phyloP scores from a whole-genome alignment of 169 alveolate species.

The Fabrea salina region DNA sequence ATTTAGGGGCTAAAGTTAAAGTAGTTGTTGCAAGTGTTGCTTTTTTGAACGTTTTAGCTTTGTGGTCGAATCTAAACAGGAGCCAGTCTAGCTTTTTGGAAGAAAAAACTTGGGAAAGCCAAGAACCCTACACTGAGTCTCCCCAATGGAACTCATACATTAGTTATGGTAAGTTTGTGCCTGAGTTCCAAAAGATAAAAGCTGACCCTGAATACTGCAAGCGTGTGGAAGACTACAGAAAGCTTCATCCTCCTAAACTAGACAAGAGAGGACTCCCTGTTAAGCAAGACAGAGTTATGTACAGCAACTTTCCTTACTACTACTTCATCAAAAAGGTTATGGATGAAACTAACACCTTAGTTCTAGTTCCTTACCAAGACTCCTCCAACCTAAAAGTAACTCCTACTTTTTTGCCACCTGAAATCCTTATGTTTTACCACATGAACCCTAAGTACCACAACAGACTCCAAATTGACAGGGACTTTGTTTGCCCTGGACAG shows the following conservation, averaged over 20 bases:
- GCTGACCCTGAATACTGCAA: constrained; percentile 6
- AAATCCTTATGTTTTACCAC: not conserved
- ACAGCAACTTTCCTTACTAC: not conserved
- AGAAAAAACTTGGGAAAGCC: no score
- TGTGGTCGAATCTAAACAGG: no score
- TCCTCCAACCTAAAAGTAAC: no score
- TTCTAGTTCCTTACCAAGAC: no score
- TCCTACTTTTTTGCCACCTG: no score
- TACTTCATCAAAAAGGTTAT: not conserved
- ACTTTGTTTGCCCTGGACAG: not conserved
- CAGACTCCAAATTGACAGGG: not conserved
- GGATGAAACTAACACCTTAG: not conserved
- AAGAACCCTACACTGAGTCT: no score
- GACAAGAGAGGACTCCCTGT: constrained; percentile 6
- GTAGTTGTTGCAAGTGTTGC: no score
- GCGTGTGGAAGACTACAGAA: constrained; percentile 1
- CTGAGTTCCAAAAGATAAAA: not conserved
- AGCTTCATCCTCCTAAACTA: not conserved
- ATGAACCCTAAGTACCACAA: not conserved
- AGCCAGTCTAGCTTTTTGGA: no score
- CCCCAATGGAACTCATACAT: not conserved
- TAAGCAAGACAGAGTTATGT: not conserved
- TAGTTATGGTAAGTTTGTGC: not conserved
- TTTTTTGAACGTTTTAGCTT: no score
- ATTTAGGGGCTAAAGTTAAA: no score